These are phyloP conservation scores for Citrus cavaleriei DNA, from an alignment of 345 rosid genomes.

Conservation along the genomic window DNA sequence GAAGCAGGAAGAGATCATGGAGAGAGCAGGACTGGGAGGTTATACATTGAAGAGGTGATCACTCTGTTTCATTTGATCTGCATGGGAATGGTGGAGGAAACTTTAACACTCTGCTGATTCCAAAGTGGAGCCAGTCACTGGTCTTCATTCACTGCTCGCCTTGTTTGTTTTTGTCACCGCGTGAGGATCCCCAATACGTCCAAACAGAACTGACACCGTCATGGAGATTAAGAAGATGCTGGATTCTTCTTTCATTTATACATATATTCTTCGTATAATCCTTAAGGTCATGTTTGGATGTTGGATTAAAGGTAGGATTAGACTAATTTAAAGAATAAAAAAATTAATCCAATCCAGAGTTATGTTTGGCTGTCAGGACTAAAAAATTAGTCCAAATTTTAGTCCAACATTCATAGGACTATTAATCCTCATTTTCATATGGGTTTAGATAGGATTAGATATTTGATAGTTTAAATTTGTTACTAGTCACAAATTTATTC, in stretches of 20 bases:
- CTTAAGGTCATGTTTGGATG: neutral
- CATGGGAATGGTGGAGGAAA: neutral
- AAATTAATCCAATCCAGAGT: too few species aligned
- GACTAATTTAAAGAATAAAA: too few species aligned
- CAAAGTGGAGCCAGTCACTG: neutral
- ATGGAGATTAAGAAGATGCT: neutral
- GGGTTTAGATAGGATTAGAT: too few species aligned
- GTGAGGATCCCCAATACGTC: neutral
- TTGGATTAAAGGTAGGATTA: too few species aligned
- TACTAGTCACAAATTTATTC: too few species aligned
- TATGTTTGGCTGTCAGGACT: too few species aligned
- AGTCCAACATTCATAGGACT: too few species aligned
- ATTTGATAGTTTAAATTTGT: too few species aligned
- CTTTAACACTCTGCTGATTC: neutral
- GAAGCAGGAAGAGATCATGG: slow-evolving; percentile 48
- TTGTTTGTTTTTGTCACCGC: neutral
- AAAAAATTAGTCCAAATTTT: too few species aligned
- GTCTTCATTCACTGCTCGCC: neutral
- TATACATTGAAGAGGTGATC: slow-evolving; percentile 12
- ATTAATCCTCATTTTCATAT: too few species aligned
- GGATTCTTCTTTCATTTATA: neutral
- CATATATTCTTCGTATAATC: neutral
- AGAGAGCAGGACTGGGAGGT: slow-evolving; percentile 44
- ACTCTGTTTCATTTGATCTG: neutral
- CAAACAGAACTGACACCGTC: neutral